phyloP scores from a whole-genome alignment of 2,329 filamentous ascomycete species.

The Claviceps humidiphila region DNA sequence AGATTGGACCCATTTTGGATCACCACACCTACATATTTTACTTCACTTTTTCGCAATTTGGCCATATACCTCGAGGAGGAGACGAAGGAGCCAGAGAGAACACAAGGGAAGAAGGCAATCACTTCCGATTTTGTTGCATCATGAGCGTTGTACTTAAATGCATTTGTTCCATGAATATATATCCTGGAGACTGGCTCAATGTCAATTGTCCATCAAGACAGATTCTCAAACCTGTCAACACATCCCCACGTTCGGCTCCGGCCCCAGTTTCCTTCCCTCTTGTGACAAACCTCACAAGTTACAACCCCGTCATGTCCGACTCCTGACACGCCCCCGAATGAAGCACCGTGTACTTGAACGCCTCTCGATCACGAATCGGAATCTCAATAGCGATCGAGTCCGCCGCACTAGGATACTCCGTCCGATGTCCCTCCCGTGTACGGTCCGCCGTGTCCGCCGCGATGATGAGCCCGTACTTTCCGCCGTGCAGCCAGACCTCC shows the following conservation, averaged over 20 bases:
- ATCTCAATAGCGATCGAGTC: slow-evolving; percentile 21
- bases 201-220: not conserved
- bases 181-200: not conserved
- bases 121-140: not conserved
- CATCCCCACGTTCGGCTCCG: too few relatives aligned
- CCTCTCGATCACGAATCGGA: slow-evolving; percentile 1
- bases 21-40: too few relatives aligned
- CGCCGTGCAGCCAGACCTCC: slow-evolving; percentile 24
- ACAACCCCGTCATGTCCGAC: slow-evolving; percentile 1
- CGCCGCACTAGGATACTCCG: slow-evolving; percentile 24
- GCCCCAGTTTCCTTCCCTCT: not conserved
- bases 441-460: slow-evolving; percentile 28
- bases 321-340: slow-evolving; percentile 2
- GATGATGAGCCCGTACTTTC: slow-evolving; percentile 27
- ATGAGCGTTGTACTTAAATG: not conserved
- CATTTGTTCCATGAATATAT: not conserved
- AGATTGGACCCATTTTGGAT: too few relatives aligned
- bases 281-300: not conserved
- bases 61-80: too few relatives aligned
- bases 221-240: not conserved
- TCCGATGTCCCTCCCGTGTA: slow-evolving; percentile 25
- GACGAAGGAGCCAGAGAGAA: not conserved
- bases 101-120: not conserved
- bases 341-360: slow-evolving; percentile 6
- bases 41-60: too few relatives aligned